Percentiles rank a stretch among this genome's conserved stretches.
Evolutionary conservation across 129 eudicot species (phyloP).

Genomic region (Saussurea involucrata): DNA sequence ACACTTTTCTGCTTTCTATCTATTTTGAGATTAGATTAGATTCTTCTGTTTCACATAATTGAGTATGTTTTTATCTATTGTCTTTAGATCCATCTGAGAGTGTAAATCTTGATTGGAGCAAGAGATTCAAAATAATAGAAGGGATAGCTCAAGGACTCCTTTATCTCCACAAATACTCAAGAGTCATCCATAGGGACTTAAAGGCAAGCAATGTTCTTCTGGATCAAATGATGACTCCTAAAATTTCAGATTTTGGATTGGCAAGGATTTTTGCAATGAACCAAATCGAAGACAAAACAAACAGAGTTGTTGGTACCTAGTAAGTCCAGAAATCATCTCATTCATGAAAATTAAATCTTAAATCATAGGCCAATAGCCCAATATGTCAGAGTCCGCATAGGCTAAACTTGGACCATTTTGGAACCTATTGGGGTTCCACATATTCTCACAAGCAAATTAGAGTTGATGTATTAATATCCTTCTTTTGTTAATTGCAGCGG

Average conservation of each 20-base stretch:
- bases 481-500: conserved; percentile 23
- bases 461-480: background rate
- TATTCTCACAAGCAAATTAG: too few relatives aligned
- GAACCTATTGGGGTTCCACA: too few relatives aligned
- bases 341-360: conserved; percentile 5
- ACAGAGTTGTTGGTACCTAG: conserved; percentile 37
- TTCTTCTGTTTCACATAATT: background rate
- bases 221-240: conserved; percentile 35
- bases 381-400: too few relatives aligned
- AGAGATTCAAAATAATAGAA: conserved; percentile 24
- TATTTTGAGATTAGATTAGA: background rate
- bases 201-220: conserved; percentile 41
- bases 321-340: conserved; percentile 22
- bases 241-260: conserved; percentile 39
- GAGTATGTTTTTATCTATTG: background rate
- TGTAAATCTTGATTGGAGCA: conserved; percentile 25
- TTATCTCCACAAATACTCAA: conserved; percentile 35
- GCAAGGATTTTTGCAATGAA: conserved; percentile 32
- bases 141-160: conserved; percentile 44
- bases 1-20: background rate
- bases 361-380: too few relatives aligned
- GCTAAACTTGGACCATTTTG: too few relatives aligned
- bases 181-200: conserved; percentile 40
- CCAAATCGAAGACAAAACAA: conserved; percentile 33
- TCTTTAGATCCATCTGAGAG: conserved; percentile 23